These are phyloP conservation scores for Murraya paniculata DNA, from an alignment of 345 rosid species.

Conservation along the genomic window DNA sequence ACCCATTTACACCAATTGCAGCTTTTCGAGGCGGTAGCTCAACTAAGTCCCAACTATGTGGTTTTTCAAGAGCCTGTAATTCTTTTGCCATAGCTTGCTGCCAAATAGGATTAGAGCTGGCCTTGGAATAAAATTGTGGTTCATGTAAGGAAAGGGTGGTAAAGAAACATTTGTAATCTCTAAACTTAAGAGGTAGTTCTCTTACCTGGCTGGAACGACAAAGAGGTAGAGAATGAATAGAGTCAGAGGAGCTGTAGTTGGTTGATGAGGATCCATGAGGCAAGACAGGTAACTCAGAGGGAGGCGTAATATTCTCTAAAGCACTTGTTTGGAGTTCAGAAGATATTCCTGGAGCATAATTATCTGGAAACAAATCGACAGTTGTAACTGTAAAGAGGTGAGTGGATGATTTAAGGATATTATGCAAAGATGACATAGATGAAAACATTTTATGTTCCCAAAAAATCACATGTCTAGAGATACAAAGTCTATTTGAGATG, in stretches of 20 bases:
- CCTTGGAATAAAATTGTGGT: neutral
- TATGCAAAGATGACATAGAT: too few species aligned
- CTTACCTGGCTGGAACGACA: neutral
- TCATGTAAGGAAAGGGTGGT: neutral
- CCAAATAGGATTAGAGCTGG: neutral
- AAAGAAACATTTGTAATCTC: neutral
- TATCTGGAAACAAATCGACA: neutral
- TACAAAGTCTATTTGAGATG: too few species aligned
- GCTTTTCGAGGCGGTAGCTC: accelerated
- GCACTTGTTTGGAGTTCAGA: neutral
- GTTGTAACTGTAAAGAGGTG: too few species aligned
- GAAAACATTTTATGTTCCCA: too few species aligned
- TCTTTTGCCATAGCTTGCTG: neutral
- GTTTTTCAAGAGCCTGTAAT: neutral
- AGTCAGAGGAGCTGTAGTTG: too few species aligned
- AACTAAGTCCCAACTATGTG: neutral
- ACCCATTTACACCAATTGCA: neutral
- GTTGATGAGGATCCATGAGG: neutral
- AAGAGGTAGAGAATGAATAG: neutral
- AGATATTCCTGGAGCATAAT: neutral
- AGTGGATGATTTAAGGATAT: too few species aligned
- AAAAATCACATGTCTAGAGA: too few species aligned
- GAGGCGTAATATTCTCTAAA: too few species aligned
- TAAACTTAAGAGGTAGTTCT: neutral
- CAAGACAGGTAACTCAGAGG: neutral